A percentile compares a stretch with the other conserved stretches of the same genome.
Evolutionary conservation across 352 stramenopile genomes (phyloP).

Genomic region (Globisporangium spinosum): DNA sequence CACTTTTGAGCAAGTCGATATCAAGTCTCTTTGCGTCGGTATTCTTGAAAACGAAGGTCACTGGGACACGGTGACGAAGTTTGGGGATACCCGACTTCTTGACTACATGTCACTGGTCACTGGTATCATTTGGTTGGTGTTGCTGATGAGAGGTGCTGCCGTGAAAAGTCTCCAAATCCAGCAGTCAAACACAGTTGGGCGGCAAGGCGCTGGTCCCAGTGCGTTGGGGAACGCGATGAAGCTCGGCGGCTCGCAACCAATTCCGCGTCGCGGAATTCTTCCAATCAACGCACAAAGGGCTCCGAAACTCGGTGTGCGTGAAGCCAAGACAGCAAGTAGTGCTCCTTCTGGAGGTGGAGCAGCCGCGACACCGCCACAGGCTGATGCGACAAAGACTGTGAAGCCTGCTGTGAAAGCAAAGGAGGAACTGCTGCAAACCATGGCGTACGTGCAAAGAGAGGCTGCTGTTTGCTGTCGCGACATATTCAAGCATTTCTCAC

Average conservation of each 20-base stretch:
- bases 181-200: constrained; percentile 46
- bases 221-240: constrained; percentile 42
- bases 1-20: constrained; percentile 80
- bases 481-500: constrained; percentile 63
- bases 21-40: constrained; percentile 73
- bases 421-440: constrained; percentile 77
- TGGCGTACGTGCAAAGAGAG: constrained; percentile 71
- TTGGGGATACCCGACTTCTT: constrained; percentile 55
- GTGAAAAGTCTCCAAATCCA: constrained; percentile 88
- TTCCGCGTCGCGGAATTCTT: constrained; percentile 43
- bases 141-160: constrained; percentile 71
- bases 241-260: constrained; percentile 44
- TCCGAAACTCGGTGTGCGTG: constrained; percentile 24
- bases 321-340: constrained; percentile 23
- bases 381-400: constrained; percentile 44
- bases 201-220: constrained; percentile 31
- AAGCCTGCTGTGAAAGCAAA: constrained; percentile 70
- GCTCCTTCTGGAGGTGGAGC: neutral
- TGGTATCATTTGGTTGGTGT: constrained; percentile 66
- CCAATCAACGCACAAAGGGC: constrained; percentile 19
- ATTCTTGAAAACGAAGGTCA: constrained; percentile 74
- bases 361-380: neutral
- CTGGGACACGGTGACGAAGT: constrained; percentile 60
- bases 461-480: constrained; percentile 68
- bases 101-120: constrained; percentile 82